Conservation (phyloP, 106 monocot genomes). For the Dendrobium chrysotoxum region DNA sequence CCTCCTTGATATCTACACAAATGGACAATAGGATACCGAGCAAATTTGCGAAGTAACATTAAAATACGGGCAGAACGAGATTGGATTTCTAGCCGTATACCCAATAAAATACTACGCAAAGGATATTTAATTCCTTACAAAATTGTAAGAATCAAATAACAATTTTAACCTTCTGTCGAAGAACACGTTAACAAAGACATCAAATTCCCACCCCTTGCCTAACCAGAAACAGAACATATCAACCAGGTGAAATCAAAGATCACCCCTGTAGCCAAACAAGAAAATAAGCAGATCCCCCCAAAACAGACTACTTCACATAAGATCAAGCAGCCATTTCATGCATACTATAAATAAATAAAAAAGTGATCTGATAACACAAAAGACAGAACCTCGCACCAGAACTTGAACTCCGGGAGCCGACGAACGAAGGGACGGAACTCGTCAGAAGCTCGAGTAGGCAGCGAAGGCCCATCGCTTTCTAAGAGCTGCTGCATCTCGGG, state of each 20-base stretch:
- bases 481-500: constrained; percentile 61
- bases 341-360: not conserved
- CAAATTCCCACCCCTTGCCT: constrained; percentile 1
- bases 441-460: constrained; percentile 64
- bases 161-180: not conserved
- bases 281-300: not conserved
- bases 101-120: not conserved
- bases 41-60: not conserved
- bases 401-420: constrained; percentile 91
- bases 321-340: not conserved
- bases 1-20: not conserved
- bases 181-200: not conserved
- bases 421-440: constrained; percentile 90
- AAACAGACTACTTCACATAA: not conserved
- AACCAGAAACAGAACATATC: not conserved
- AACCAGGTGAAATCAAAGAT: not conserved
- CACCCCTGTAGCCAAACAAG: not conserved
- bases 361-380: not conserved
- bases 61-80: not conserved
- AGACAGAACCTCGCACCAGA: constrained; percentile 44
- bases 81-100: not conserved
- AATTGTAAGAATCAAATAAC: not conserved
- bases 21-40: not conserved
- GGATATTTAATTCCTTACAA: not conserved
- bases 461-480: constrained; percentile 27